Conservation (phyloP, 805 yeast species). For the Lipomyces spencermartinsiae region DNA sequence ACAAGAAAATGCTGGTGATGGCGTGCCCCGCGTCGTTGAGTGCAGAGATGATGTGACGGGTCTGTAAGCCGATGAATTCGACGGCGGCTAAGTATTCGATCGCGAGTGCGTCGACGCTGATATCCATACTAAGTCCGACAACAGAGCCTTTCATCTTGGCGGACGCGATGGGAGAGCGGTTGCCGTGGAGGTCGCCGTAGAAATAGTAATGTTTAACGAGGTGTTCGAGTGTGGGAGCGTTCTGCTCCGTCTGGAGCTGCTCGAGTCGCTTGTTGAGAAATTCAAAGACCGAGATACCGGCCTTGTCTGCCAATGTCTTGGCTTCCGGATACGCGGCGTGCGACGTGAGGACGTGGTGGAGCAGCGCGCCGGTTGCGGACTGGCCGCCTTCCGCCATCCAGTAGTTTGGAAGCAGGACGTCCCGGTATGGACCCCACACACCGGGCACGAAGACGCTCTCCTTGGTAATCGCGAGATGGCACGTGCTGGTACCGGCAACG, state of each 20-base stretch:
- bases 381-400: slow-evolving; percentile 99
- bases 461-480: slow-evolving; percentile 87
- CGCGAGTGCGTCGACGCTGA: slow-evolving; percentile 82
- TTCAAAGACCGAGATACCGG: slow-evolving; percentile 79
- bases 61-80: slow-evolving; percentile 97
- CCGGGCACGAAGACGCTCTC: slow-evolving; percentile 91
- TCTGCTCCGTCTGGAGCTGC: slow-evolving; percentile 60
- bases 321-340: slow-evolving; percentile 88
- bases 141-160: slow-evolving; percentile 90
- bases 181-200: slow-evolving; percentile 97
- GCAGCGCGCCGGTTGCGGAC: slow-evolving; percentile 91
- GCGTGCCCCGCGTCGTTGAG: slow-evolving; percentile 82
- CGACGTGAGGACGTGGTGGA: slow-evolving; percentile 83
- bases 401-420: slow-evolving; percentile 83
- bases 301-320: slow-evolving; percentile 67
- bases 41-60: slow-evolving; percentile 89
- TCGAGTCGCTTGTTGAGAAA: slow-evolving; percentile 79
- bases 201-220: slow-evolving; percentile 85
- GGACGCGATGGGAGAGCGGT: slow-evolving; percentile 97
- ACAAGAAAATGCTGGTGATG: slow-evolving; percentile 78
- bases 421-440: slow-evolving; percentile 98
- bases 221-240: slow-evolving; percentile 74
- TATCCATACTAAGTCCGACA: slow-evolving; percentile 92
- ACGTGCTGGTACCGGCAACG: slow-evolving; percentile 97
- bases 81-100: slow-evolving; percentile 89